These are phyloP conservation scores for Boletus huronensis DNA, from an alignment of 768 basidiomycete species.

Conservation along the genomic window DNA sequence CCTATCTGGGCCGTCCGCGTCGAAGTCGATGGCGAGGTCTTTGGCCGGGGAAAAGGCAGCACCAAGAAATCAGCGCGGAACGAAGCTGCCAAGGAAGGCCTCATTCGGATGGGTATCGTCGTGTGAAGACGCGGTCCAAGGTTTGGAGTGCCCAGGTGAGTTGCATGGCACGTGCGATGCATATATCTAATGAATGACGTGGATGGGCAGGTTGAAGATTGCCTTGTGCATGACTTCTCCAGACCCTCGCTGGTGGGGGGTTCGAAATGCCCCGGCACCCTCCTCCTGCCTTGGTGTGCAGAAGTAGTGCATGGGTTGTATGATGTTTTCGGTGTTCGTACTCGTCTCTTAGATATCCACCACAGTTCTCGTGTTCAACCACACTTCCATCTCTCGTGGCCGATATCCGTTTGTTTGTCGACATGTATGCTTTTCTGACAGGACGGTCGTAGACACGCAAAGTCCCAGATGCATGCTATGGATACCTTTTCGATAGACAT, in stretches of 20 bases:
- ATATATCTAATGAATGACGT: too few species aligned
- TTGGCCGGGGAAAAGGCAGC: conserved; percentile 61
- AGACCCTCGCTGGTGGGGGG: conserved; percentile 52
- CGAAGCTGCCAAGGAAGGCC: conserved; percentile 75
- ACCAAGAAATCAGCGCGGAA: conserved; percentile 81
- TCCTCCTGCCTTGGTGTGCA: conserved; percentile 60
- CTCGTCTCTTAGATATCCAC: background rate
- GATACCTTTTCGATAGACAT: background rate
- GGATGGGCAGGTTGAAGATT: background rate
- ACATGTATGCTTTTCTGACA: background rate
- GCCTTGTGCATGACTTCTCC: conserved; percentile 51
- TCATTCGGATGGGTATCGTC: conserved; percentile 54
- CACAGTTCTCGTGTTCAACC: background rate
- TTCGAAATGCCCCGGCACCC: conserved; percentile 6
- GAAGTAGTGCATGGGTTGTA: conserved; percentile 46
- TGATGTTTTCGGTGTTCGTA: background rate
- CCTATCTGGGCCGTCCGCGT: conserved; percentile 73
- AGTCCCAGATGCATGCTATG: background rate
- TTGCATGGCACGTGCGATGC: background rate
- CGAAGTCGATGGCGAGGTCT: conserved; percentile 54
- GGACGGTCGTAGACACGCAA: background rate
- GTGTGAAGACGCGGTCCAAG: conserved; percentile 30
- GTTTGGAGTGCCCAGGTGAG: conserved; percentile 20
- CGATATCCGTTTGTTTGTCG: background rate
- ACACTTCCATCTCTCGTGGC: background rate